phyloP scores from a whole-genome alignment of 2,329 filamentous ascomycete genomes.

The Beauveria sp. region DNA sequence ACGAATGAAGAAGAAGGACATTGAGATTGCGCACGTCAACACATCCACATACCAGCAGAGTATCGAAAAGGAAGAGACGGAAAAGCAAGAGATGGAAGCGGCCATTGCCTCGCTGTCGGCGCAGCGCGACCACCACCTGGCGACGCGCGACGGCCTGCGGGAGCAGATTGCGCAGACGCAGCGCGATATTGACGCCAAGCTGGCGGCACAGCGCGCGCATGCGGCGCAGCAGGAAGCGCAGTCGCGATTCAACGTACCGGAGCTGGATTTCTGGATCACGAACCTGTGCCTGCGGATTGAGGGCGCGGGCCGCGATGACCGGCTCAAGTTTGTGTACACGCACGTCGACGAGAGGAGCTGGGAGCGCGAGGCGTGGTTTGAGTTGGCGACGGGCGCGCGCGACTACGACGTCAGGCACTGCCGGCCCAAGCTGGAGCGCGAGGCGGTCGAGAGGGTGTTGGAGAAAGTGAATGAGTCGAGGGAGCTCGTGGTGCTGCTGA shows the following conservation, averaged over 20 bases:
- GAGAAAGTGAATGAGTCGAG: constrained; percentile 75
- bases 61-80: constrained; percentile 67
- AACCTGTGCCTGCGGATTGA: constrained; percentile 86
- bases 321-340: constrained; percentile 82
- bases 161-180: constrained; percentile 61
- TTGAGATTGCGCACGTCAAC: constrained; percentile 72
- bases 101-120: constrained; percentile 50
- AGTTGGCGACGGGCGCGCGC: constrained; percentile 70
- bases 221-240: constrained; percentile 73
- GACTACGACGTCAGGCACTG: constrained; percentile 82
- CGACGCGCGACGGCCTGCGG: constrained; percentile 48
- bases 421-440: constrained; percentile 72
- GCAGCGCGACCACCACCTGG: constrained; percentile 54
- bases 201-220: constrained; percentile 66
- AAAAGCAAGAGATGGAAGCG: constrained; percentile 66
- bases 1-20: constrained; percentile 79
- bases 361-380: constrained; percentile 89
- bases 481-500: constrained; percentile 64
- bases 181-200: constrained; percentile 57
- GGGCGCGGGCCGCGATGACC: constrained; percentile 74
- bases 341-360: constrained; percentile 82
- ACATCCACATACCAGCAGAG: constrained; percentile 63
- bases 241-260: constrained; percentile 80
- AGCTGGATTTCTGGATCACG: constrained; percentile 92
- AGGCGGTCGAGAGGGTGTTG: constrained; percentile 68